Conservation (phyloP, 345 rosid species). For the Anastatica hierochuntica region DNA sequence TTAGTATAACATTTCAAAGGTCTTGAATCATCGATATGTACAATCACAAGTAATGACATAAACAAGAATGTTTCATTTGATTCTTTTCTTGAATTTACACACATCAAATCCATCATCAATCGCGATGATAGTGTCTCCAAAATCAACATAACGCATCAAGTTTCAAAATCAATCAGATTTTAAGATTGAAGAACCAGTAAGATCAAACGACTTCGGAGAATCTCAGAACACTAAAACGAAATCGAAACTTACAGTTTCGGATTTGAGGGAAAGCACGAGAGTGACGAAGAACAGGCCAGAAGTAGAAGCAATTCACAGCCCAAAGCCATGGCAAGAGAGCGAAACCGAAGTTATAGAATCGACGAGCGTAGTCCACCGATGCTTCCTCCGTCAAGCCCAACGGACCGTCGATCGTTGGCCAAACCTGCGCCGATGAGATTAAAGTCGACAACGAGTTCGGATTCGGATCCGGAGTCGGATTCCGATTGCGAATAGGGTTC, state of each 20-base stretch:
- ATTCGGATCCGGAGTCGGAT: too few relatives aligned
- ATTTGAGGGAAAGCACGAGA: slow-evolving; percentile 69
- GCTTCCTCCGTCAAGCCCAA: slow-evolving; percentile 82
- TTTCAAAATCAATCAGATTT: too few relatives aligned
- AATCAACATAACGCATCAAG: background rate
- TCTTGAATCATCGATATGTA: too few relatives aligned
- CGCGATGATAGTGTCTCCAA: too few relatives aligned
- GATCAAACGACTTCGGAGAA: background rate
- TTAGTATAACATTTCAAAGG: slow-evolving; percentile 3
- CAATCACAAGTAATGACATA: too few relatives aligned
- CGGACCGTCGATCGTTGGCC: slow-evolving; percentile 91
- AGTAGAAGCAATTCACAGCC: slow-evolving; percentile 97
- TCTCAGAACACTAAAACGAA: too few relatives aligned
- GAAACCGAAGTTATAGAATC: slow-evolving; percentile 81
- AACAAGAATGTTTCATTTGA: too few relatives aligned
- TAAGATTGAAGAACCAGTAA: background rate
- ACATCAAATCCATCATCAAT: too few relatives aligned
- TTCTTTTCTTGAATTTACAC: too few relatives aligned
- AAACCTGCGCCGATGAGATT: slow-evolving; percentile 42
- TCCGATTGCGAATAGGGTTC: slow-evolving; percentile 10
- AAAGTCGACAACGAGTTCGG: slow-evolving; percentile 29
- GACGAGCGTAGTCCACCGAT: slow-evolving; percentile 68
- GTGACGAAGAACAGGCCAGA: slow-evolving; percentile 96
- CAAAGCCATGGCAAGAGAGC: slow-evolving; percentile 88
- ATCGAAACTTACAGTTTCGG: slow-evolving; percentile 48